These are phyloP conservation scores for Lentinula sp. DNA, from an alignment of 768 basidiomycete genomes.

Conservation along the genomic window DNA sequence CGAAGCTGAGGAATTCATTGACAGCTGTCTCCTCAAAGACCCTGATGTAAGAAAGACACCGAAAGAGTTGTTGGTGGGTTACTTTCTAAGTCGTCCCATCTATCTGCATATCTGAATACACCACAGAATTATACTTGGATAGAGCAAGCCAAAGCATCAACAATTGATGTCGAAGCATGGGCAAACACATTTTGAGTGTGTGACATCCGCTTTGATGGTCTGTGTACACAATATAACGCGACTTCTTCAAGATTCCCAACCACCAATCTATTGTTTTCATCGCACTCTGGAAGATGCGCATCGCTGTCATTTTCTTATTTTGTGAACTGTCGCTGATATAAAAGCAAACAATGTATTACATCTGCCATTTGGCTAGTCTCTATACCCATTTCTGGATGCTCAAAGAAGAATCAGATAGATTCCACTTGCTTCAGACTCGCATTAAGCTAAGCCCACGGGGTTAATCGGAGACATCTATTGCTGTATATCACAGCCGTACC, in stretches of 20 bases:
- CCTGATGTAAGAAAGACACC: conserved; percentile 79
- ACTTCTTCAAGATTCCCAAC: background rate
- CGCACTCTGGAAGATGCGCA: background rate
- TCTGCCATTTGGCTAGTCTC: background rate
- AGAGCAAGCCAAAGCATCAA: conserved; percentile 49
- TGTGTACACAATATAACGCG: background rate
- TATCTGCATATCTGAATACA: background rate
- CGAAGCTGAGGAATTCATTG: conserved; percentile 80
- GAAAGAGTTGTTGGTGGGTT: conserved; percentile 75
- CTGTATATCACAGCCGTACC: too few relatives aligned
- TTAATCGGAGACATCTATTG: too few relatives aligned
- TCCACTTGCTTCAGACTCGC: too few relatives aligned
- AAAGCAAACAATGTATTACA: conserved; percentile 5
- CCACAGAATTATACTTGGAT: conserved; percentile 74
- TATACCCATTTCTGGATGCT: too few relatives aligned
- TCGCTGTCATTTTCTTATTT: background rate
- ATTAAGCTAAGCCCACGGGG: too few relatives aligned
- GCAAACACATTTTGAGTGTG: conserved; percentile 59
- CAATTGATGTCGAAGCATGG: conserved; percentile 75
- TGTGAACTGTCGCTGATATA: background rate
- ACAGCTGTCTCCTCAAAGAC: conserved; percentile 88
- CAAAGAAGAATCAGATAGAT: too few relatives aligned
- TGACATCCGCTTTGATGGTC: background rate
- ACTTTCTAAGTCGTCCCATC: background rate
- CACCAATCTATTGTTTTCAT: background rate